Conservation (phyloP, 306 rosid genomes). For the Rubus idaeus region DNA sequence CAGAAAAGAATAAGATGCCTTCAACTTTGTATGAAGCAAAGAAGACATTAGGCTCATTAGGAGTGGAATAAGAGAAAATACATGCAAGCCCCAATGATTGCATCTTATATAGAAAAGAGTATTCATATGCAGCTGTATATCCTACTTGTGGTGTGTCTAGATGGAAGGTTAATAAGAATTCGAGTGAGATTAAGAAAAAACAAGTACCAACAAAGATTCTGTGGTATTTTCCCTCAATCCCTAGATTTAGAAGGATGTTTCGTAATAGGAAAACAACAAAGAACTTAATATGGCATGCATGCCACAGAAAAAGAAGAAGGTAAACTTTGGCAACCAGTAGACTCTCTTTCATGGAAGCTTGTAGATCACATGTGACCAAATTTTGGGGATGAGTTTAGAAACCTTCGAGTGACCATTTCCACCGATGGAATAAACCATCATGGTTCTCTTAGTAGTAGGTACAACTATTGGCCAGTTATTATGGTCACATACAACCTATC, state of each 20-base stretch:
- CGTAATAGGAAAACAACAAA: neutral
- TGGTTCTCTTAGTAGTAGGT: neutral
- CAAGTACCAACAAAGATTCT: neutral
- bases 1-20: neutral
- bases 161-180: neutral
- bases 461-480: too few relatives aligned
- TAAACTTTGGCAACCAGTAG: neutral
- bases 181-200: neutral
- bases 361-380: neutral
- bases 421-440: conserved; percentile 3
- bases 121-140: neutral
- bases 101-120: neutral
- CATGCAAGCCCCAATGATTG: conserved; percentile 10
- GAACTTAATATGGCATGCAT: neutral
- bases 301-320: neutral
- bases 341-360: neutral
- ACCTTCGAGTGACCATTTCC: neutral
- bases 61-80: conserved; percentile 6
- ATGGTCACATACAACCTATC: too few relatives aligned
- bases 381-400: neutral
- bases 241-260: neutral
- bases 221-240: neutral
- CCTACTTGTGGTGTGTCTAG: neutral
- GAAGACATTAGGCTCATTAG: neutral
- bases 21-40: neutral